phyloP scores from a whole-genome alignment of 2,329 filamentous ascomycete genomes.

The Fusarium sp. region DNA sequence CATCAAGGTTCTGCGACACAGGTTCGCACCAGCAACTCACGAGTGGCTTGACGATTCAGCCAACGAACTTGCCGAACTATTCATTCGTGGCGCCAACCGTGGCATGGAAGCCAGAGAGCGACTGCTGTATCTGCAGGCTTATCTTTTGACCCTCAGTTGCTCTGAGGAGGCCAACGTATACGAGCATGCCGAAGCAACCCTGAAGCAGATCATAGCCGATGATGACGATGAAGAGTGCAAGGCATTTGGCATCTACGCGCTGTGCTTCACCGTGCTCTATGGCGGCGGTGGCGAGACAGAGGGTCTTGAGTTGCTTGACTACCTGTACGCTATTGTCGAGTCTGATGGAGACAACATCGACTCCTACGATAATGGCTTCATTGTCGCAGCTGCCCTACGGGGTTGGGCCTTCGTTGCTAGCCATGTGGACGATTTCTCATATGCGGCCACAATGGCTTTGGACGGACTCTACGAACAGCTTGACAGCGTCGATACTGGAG shows the following conservation, averaged over 20 bases:
- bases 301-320: conserved; percentile 77
- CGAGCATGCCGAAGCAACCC: conserved; percentile 44
- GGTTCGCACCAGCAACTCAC: conserved; percentile 50
- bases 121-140: conserved; percentile 75
- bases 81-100: conserved; percentile 76
- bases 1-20: conserved; percentile 64
- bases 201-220: conserved; percentile 53
- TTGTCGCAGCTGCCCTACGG: conserved; percentile 79
- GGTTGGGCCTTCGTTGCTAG: conserved; percentile 86
- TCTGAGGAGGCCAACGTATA: conserved; percentile 67
- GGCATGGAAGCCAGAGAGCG: conserved; percentile 77
- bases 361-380: conserved; percentile 74
- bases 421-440: conserved; percentile 78
- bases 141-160: conserved; percentile 74
- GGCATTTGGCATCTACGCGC: conserved; percentile 78
- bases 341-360: conserved; percentile 80
- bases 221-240: conserved; percentile 72
- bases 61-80: conserved; percentile 68
- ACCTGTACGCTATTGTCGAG: conserved; percentile 80
- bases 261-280: conserved; percentile 78
- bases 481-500: conserved; percentile 75
- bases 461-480: conserved; percentile 89
- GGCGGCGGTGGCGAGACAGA: conserved; percentile 77
- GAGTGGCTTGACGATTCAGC: conserved; percentile 67
- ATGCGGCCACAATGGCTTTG: conserved; percentile 76